phyloP scores from a whole-genome alignment of 345 rosid species.

The Psidium friedrichsthalianum region DNA sequence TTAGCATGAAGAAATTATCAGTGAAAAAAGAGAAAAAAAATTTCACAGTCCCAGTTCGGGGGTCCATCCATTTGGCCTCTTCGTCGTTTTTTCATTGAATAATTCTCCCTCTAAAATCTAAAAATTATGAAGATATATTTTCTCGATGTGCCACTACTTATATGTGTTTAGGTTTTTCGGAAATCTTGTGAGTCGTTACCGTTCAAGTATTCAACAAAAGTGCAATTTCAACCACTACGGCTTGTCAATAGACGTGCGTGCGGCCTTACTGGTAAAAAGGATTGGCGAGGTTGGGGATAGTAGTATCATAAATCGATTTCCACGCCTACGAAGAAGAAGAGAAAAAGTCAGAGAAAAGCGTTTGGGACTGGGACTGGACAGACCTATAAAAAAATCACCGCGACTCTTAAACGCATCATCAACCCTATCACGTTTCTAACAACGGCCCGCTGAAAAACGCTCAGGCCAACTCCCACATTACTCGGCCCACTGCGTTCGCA shows the following conservation, averaged over 20 bases:
- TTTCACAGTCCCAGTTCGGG: not conserved
- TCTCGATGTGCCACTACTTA: not conserved
- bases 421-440: not conserved
- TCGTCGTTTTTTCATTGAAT: not conserved
- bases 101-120: not conserved
- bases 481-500: not conserved
- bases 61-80: too few species aligned
- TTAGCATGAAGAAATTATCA: not conserved
- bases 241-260: too few species aligned
- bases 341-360: too few species aligned
- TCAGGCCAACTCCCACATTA: not conserved
- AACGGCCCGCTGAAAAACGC: not conserved
- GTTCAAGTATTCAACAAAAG: not conserved
- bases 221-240: not conserved
- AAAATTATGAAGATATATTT: not conserved
- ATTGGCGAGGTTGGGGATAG: too few species aligned
- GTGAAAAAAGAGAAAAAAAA: not conserved
- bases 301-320: too few species aligned
- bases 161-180: not conserved
- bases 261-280: too few species aligned
- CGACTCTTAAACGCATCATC: not conserved
- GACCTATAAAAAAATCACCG: too few species aligned
- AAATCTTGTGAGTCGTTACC: not conserved
- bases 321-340: too few species aligned
- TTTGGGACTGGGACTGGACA: too few species aligned